phyloP scores from a whole-genome alignment of 805 yeast species.

The Myxozyma melibiosi region DNA sequence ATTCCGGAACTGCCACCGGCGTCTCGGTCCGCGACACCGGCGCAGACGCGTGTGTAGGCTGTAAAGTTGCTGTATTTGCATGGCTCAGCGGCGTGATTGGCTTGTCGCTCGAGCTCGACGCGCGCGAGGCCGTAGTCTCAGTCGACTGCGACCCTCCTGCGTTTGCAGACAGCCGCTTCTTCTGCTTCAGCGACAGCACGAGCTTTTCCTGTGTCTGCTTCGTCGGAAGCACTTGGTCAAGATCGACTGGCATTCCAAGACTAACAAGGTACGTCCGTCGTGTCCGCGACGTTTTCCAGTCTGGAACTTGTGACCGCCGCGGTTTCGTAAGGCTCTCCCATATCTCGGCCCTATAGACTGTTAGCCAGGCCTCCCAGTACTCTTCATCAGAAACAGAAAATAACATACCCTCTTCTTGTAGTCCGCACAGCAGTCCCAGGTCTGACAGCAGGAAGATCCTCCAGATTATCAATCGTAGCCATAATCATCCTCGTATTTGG shows the following conservation, averaged over 20 bases:
- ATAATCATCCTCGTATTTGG: slow-evolving; percentile 18
- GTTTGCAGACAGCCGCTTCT: neutral
- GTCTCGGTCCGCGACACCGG: slow-evolving; percentile 15
- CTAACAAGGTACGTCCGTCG: slow-evolving; percentile 64
- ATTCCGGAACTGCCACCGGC: slow-evolving; percentile 14
- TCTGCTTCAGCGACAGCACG: slow-evolving; percentile 8
- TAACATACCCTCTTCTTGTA: slow-evolving; percentile 8
- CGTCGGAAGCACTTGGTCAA: slow-evolving; percentile 51
- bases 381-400: neutral
- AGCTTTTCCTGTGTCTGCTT: slow-evolving; percentile 6
- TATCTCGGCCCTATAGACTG: slow-evolving; percentile 33
- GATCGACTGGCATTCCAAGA: slow-evolving; percentile 72
- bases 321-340: slow-evolving; percentile 51
- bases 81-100: neutral
- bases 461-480: slow-evolving; percentile 16
- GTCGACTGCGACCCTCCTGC: slow-evolving; percentile 3
- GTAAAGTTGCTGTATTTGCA: neutral
- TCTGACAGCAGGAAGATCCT: slow-evolving; percentile 9
- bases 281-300: slow-evolving; percentile 69
- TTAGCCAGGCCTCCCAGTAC: neutral
- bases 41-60: slow-evolving; percentile 6
- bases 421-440: slow-evolving; percentile 9
- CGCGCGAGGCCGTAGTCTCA: neutral
- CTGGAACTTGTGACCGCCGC: slow-evolving; percentile 58
- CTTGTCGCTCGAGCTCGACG: neutral